These are phyloP conservation scores for Carex pumila DNA, from an alignment of 176 grass and related monocot species.

Conservation along the genomic window DNA sequence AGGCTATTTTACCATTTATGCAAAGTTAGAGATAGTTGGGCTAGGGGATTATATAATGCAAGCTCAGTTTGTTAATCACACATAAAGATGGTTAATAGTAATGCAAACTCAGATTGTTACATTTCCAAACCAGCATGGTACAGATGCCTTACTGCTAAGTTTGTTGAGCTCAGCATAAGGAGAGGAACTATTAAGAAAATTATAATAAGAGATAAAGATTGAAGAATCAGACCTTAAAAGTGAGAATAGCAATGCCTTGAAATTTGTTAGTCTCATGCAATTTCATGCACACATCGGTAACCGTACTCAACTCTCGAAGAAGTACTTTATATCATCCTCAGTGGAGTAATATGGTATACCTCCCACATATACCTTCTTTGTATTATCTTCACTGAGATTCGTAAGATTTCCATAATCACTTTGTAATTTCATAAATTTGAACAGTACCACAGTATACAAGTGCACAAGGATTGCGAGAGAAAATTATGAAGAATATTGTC, in stretches of 20 bases:
- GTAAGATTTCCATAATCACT: not conserved
- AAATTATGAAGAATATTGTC: not conserved
- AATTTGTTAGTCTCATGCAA: constrained; percentile 85
- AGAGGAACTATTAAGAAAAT: too few species aligned
- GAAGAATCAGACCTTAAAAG: constrained; percentile 65
- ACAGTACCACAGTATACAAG: not conserved
- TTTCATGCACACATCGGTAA: constrained; percentile 68
- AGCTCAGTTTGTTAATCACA: too few species aligned
- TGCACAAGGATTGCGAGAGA: not conserved
- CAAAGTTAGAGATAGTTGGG: not conserved
- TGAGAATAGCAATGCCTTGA: constrained; percentile 81
- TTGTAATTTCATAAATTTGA: not conserved
- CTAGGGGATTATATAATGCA: not conserved
- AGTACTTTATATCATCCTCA: constrained; percentile 89
- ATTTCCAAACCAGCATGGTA: not conserved
- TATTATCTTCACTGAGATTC: constrained; percentile 51
- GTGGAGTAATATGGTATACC: constrained; percentile 93
- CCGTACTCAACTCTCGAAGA: constrained; percentile 77
- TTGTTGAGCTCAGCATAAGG: not conserved
- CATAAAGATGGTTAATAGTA: not conserved
- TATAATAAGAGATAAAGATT: not conserved
- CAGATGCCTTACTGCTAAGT: not conserved
- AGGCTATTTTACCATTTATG: not conserved
- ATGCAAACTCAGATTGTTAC: not conserved
- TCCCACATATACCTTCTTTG: constrained; percentile 93